Evolutionary conservation across 495 filamentous ascomycete genomes (phyloP), one percentile per base, ranked within the genome.

Genomic region (Endocarpon pusillum): DNA sequence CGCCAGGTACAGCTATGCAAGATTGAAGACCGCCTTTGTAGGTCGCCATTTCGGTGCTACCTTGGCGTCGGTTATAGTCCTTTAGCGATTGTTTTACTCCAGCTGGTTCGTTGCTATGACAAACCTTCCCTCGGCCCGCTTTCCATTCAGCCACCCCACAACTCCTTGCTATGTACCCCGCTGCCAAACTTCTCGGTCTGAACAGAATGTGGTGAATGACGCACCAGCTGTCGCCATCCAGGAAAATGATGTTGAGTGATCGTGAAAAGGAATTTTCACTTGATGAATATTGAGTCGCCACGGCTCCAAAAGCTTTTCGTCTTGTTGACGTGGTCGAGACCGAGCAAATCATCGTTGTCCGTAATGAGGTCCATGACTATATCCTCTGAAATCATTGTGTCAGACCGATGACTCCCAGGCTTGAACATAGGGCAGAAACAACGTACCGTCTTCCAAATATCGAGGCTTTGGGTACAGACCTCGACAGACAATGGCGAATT

Each of bases 241-340:
- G 23, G 23, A 12, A 25, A 25, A 25, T 8, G 12, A 12, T 8
- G 12, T 25, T 25, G 17, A 21, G 26, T 7, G 14, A 1, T 12
- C 6, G n/a, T 21, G 23, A 25, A 2, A 12, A 23, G 14, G 20
- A 15, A 2, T 11, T 16, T 48, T 55, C 58, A 79, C 55, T 69
- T 61, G 49, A 79, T 79, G 48, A 72, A 75, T 45, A 79, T 73
- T 34, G 67, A 68, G 46, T 79, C 73, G 24, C 62, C 63, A 43
- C 66, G 62, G 41, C 53, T 61, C 62, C 66, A 73, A 44, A 69
- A 67, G 43, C 54, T 65, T 26, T 63, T 53, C 32, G 56, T 62
- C 57, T 75, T 83, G 58, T 92, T 87, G 34, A 74, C 62, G 55
- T 99, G 87, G 51, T 99, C 91, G 33, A 99, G 61, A 16, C 84